Conservation (phyloP, 2,329 filamentous ascomycete genomes). For the Fusarium goolgardi region DNA sequence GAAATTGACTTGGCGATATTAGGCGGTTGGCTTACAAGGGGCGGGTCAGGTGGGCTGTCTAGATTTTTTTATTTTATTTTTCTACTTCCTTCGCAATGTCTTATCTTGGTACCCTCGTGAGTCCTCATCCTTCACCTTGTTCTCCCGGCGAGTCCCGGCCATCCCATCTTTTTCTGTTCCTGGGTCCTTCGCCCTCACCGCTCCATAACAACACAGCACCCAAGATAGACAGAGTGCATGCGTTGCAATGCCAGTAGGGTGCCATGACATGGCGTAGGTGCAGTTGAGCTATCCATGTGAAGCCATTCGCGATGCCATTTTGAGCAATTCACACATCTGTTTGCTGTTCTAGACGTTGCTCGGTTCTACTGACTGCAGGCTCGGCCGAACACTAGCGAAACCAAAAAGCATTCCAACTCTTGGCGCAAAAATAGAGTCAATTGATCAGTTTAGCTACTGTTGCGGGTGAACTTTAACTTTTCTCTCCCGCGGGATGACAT, state of each 20-base stretch:
- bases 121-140: background rate
- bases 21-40: constrained; percentile 11
- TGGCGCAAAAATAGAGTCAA: background rate
- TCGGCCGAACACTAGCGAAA: background rate
- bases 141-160: background rate
- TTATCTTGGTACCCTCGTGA: background rate
- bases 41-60: constrained; percentile 19
- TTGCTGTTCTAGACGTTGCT: background rate
- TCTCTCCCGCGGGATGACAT: background rate
- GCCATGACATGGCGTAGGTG: background rate
- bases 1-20: constrained; percentile 18
- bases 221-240: background rate
- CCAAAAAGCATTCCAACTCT: background rate
- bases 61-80: constrained; percentile 15
- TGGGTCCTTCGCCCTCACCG: constrained; percentile 8
- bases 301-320: constrained; percentile 1
- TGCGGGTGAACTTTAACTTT: background rate
- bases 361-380: background rate
- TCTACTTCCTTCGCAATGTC: background rate
- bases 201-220: background rate
- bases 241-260: constrained; percentile 1
- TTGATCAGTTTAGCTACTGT: background rate
- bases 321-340: background rate
- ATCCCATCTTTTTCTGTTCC: constrained; percentile 4
- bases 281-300: background rate